A percentile compares a stretch with the other conserved stretches of the same genome.
Evolutionary conservation across 176 grass and related monocot genomes (phyloP).

Genomic region (Raddia distichophylla): DNA sequence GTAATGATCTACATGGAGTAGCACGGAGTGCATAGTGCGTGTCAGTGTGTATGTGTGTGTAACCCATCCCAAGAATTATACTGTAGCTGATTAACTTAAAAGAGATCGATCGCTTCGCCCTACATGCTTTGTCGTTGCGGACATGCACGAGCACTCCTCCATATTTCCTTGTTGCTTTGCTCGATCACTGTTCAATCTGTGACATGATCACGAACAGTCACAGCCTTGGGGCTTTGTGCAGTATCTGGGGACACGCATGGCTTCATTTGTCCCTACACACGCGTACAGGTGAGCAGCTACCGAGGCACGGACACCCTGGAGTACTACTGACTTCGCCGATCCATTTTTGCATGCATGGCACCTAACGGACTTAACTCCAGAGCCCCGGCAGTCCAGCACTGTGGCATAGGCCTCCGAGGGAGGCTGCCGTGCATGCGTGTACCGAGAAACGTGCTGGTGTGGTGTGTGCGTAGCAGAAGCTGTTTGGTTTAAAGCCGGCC

Average conservation of each 20-base stretch:
- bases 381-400: background rate
- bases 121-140: conserved; percentile 12
- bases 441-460: background rate
- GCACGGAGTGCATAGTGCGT: too few relatives aligned
- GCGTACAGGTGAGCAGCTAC: background rate
- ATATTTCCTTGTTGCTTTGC: conserved; percentile 35
- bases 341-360: conserved; percentile 39
- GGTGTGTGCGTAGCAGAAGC: background rate
- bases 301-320: conserved; percentile 37
- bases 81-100: background rate
- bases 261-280: conserved; percentile 28
- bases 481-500: too few relatives aligned
- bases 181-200: conserved; percentile 17
- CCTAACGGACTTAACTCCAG: background rate
- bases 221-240: conserved; percentile 7
- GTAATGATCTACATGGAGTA: too few relatives aligned
- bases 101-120: background rate
- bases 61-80: background rate
- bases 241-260: conserved; percentile 36
- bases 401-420: background rate
- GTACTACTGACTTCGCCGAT: conserved; percentile 29
- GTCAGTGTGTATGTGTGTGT: background rate
- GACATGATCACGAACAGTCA: conserved; percentile 27
- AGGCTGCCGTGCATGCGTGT: background rate
- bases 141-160: conserved; percentile 31